Evolutionary conservation across 345 rosid genomes (phyloP), one percentile per base, ranked within the genome.

Genomic region (Heritiera littoralis): DNA sequence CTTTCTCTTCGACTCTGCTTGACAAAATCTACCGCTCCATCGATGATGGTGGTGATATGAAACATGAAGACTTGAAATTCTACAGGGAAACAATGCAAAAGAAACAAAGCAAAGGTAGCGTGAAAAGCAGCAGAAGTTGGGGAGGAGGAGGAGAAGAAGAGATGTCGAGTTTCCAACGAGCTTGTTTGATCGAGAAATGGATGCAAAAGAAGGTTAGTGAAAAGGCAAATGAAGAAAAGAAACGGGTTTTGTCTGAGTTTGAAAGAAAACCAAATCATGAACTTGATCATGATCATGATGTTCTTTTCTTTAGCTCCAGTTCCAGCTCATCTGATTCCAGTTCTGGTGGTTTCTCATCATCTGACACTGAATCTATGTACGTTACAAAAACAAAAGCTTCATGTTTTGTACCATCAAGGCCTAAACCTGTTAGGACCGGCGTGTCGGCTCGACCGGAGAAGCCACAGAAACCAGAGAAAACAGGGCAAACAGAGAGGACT

Each of bases 21-120:
- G 99, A 95, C 77, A 87, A 94, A 87, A 95, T 95, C 82, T 95
- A 91, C 89, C 91, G 95, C 59, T 92, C 98, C 43, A 88, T 92
- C 58, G 96, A 87, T 38, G 93, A 89, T 38, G 94, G 87, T 2
- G 81, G 88, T 3, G 85, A 82, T 58, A 61, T 80, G 0, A 86
- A 80, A 32, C 71, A 61, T 7, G 86, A 83, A 1, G 87, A 89
- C 76, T 70, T 82, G 82, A 81, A 63, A 68, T 85, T 86, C 28
- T 88, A 84, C 84, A 61, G 89, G 49, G 86, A 90, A 35, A 79
- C 79, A 48, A 51, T 77, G 84, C 78, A 55, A 17, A 85, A 54
- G 77, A 85, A 84, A 52, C 90, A 82, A 66, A 81, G 79, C 78
- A 83, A 59, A 70, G 77, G 45, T 63, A 20, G 56, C 58, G 46